Base-by-base conservation (phyloP, 495 filamentous ascomycete species). In the Cairneyella variabilis region DNA sequence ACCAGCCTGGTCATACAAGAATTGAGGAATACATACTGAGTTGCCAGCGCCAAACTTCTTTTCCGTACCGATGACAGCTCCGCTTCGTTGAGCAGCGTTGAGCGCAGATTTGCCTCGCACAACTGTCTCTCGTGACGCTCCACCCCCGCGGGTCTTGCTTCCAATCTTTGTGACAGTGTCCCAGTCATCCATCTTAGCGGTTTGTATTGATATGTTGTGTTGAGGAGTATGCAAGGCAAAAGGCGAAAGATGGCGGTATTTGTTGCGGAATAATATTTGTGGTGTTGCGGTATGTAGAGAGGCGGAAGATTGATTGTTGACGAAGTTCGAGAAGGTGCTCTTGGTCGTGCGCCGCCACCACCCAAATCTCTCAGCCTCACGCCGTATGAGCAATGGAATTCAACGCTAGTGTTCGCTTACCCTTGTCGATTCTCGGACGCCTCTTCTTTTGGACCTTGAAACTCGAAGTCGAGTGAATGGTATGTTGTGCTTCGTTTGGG, bases 131-230 rank as follows among this genome's bases (percentile, higher is more conserved):
- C 88, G 88, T 41, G 78, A 76, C 26, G 70, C 74, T 58, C 80
- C 88, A 38, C 80, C 73, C 60, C 76, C 77, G 55, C 79, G 78
- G 63, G 79, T 74, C 72, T 88, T 91, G 77, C 79, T 85, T 60
- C 93, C 93, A 66, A 99, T 99, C 80, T 90, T 95, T 67, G 91
- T 95, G 59, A 88, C 86, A 57, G 76, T 70, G 62, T 96, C 88
- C 92, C 92, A 96, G 60, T 95, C 86, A 63, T 79, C 80, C 62
- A 64, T 64, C 23, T 8, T 61, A 22, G 46, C 32, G 38, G 25
- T 48, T 60, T 37, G 41, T 22, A 36, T 21, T 54, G 21, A 42
- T 37, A 46, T n/a, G n/a, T n/a, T n/a, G n/a, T n/a, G n/a, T n/a
- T n/a, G n/a, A n/a, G n/a, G 28, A 21, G 30, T 34, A 20, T 25